Percentiles rank a stretch among this genome's conserved stretches.
phyloP scores from a whole-genome alignment of 2,329 filamentous ascomycete species.

The Elsinoe perseae region DNA sequence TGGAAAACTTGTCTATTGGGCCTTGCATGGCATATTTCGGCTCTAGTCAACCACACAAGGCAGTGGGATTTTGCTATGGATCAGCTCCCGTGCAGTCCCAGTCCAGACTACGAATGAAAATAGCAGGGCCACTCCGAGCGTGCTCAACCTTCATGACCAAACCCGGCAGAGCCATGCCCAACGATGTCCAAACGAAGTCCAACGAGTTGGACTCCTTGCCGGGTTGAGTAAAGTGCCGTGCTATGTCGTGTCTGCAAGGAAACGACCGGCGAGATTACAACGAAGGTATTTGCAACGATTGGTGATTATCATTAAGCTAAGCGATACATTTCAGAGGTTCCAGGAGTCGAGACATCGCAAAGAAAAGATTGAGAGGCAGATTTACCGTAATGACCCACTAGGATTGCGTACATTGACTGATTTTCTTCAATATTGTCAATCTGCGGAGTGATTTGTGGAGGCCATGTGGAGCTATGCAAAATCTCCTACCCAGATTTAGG shows the following conservation, averaged over 20 bases:
- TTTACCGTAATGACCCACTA: conserved; percentile 14
- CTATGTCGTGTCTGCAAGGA: neutral
- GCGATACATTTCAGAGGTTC: neutral
- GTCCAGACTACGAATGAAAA: neutral
- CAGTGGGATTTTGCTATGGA: neutral
- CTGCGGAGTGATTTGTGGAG: conserved; percentile 2
- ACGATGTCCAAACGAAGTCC: neutral
- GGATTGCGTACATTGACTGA: conserved; percentile 7
- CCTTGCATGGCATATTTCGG: neutral
- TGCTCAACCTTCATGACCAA: neutral
- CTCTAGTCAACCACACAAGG: neutral
- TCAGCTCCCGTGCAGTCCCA: neutral
- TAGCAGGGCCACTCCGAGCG: neutral
- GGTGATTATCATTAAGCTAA: conserved; percentile 7
- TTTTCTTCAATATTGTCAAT: conserved; percentile 10
- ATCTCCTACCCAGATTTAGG: conserved; percentile 7
- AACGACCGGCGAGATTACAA: conserved; percentile 1
- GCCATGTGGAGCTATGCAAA: conserved; percentile 2
- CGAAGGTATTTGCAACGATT: conserved; percentile 10
- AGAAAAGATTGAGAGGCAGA: neutral
- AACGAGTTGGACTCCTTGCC: neutral
- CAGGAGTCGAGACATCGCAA: conserved; percentile 4
- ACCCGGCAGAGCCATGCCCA: neutral
- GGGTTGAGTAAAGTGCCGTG: neutral
- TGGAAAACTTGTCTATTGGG: too few relatives aligned